phyloP scores from a whole-genome alignment of 2,329 filamentous ascomycete genomes.

The Phyllosticta ampelicida region DNA sequence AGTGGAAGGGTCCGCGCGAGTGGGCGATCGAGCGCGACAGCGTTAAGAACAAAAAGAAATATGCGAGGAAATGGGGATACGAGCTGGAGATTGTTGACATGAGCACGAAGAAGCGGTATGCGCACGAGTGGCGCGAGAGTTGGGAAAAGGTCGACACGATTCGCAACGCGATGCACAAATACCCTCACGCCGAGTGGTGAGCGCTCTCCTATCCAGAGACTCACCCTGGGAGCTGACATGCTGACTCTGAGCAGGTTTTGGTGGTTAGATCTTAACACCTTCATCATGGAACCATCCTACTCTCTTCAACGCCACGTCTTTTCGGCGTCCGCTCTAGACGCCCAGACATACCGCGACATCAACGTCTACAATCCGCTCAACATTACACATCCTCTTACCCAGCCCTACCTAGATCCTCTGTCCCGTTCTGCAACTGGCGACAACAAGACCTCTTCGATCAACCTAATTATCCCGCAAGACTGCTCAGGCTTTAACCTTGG shows the following conservation, averaged over 20 bases:
- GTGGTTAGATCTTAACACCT: slow-evolving; percentile 97
- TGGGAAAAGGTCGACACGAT: slow-evolving; percentile 99
- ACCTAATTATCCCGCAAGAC: slow-evolving; percentile 83
- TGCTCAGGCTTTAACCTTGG: slow-evolving; percentile 94
- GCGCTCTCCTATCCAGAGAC: slow-evolving; percentile 19
- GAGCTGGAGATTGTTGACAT: slow-evolving; percentile 95
- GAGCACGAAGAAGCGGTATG: slow-evolving; percentile 97
- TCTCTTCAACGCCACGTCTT: slow-evolving; percentile 89
- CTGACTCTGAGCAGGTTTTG: slow-evolving; percentile 64
- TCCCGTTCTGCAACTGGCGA: slow-evolving; percentile 67
- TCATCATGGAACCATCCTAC: slow-evolving; percentile 91
- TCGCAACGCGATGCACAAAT: slow-evolving; percentile 78
- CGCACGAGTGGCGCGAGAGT: slow-evolving; percentile 97
- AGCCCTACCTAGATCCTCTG: slow-evolving; percentile 63
- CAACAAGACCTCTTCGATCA: slow-evolving; percentile 64
- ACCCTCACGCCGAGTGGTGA: slow-evolving; percentile 92
- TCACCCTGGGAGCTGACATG: neutral
- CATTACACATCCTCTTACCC: slow-evolving; percentile 70
- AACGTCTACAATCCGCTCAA: slow-evolving; percentile 94
- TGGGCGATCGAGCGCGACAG: slow-evolving; percentile 98
- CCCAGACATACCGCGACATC: slow-evolving; percentile 83
- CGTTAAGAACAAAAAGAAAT: slow-evolving; percentile 86
- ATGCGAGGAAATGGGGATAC: slow-evolving; percentile 82
- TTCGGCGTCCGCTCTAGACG: slow-evolving; percentile 60
- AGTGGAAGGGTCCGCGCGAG: slow-evolving; percentile 94